These are phyloP conservation scores for Erythrobasidium yunnanense DNA, from an alignment of 768 basidiomycete species.

Conservation along the genomic window DNA sequence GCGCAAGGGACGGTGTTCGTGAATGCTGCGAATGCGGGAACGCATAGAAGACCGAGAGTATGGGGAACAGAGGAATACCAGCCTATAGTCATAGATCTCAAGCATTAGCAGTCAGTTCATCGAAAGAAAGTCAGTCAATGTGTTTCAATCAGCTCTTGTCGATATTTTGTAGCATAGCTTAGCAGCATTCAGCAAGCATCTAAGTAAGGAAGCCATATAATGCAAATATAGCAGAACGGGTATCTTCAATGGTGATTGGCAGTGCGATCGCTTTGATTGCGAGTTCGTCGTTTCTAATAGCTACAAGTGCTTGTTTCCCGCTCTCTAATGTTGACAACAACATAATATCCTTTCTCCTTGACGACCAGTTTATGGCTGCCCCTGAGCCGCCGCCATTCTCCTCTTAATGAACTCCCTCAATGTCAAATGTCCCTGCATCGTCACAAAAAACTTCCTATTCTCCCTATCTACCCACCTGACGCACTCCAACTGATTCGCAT, in stretches of 20 bases:
- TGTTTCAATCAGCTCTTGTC: too few species aligned
- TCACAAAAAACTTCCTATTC: slow-evolving; percentile 64
- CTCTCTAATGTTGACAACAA: too few species aligned
- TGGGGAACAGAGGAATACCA: slow-evolving; percentile 22
- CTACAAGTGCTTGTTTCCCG: too few species aligned
- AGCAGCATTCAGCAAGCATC: too few species aligned
- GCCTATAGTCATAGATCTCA: slow-evolving; percentile 13
- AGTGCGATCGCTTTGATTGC: too few species aligned
- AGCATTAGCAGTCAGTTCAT: neutral
- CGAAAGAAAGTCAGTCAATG: neutral
- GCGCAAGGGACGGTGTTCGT: slow-evolving; percentile 12
- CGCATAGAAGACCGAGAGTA: slow-evolving; percentile 6
- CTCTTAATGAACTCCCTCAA: slow-evolving; percentile 37
- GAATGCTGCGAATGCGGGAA: slow-evolving; percentile 17
- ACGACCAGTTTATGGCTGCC: neutral
- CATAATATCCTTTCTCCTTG: too few species aligned
- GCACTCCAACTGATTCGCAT: slow-evolving; percentile 69
- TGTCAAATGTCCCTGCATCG: slow-evolving; percentile 36
- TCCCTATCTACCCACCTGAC: slow-evolving; percentile 73
- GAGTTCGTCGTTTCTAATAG: too few species aligned
- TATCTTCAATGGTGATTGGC: too few species aligned
- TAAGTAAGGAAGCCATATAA: too few species aligned
- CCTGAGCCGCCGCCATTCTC: slow-evolving; percentile 31
- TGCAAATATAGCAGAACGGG: too few species aligned
- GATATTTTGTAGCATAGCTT: too few species aligned